Base-by-base conservation (phyloP, 192 early-diverging fungal genomes). In the Neocallimastix lanati region DNA sequence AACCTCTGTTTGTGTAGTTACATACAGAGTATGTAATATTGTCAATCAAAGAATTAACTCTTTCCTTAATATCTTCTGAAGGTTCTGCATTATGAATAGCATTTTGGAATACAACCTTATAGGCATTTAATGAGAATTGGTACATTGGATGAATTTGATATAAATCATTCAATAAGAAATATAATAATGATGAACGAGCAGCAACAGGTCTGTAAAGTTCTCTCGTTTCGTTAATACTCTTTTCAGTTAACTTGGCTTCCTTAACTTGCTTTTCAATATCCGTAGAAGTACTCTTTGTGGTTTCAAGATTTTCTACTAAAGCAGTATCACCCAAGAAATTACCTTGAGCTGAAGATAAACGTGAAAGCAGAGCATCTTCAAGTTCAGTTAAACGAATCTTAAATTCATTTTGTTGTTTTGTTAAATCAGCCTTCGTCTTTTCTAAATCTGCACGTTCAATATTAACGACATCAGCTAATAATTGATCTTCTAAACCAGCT, bases 111-210 rank as follows among this genome's bases (percentile, higher is more conserved):
- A 91, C 90, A 28, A 90, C 90, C 79, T 91, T 91, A 84, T 88
- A 90, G 12, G 90, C 87, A 77, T 88, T 88, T n/a, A 91, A 85
- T 18, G 90, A 91, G 84, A 89, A 91, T 83, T 91, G 90, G 79
- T 91, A 91, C 90, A 91, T 90, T 14, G 90, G 90, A 77, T 91
- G 89, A 80, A 91, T 91, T 81, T 91, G 87, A 87, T 89, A 91
- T 29, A 91, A 80, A 78, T 90, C 88, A 82, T 91, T 91, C 21
- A 91, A 82, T 79, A 91, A 81, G 83, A 91, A 91, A 79, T 91
- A 91, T 28, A 91, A 81, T 28, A 90, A 81, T 0, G 90, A 90
- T 6, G 90, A 90, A 21, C 90, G 83, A n/a, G 86, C 89, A 21
- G 90, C 90, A 13, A 91, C 90, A 9, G 90, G 90, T 36, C 90